Evolutionary conservation across 768 basidiomycete genomes (phyloP).

Genomic region (Mycena rosella): DNA sequence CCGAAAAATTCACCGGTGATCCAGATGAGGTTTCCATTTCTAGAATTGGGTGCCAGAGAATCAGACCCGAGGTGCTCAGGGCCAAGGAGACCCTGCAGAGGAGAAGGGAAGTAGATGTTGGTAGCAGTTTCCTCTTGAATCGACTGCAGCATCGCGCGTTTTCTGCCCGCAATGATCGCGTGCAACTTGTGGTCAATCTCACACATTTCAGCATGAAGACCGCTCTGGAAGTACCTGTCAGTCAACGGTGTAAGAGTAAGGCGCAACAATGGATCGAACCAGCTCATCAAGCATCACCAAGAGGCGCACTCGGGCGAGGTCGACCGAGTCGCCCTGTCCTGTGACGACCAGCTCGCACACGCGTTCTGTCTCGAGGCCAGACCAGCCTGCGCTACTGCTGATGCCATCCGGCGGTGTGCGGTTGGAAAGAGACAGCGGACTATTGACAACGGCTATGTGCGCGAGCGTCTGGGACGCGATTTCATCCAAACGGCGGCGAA

Average conservation of each 20-base stretch:
- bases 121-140: constrained; percentile 98
- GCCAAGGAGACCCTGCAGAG: constrained; percentile 87
- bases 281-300: constrained; percentile 96
- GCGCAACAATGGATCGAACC: constrained; percentile 61
- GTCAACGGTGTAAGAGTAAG: background rate
- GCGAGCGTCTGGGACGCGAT: constrained; percentile 94
- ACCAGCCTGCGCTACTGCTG: constrained; percentile 83
- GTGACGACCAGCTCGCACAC: constrained; percentile 94
- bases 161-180: constrained; percentile 90
- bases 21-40: constrained; percentile 87
- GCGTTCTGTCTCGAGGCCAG: constrained; percentile 93
- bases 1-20: constrained; percentile 99
- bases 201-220: constrained; percentile 89
- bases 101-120: constrained; percentile 95
- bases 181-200: constrained; percentile 97
- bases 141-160: constrained; percentile 86
- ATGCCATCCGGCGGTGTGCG: constrained; percentile 84
- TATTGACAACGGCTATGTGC: constrained; percentile 94
- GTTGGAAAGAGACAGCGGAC: constrained; percentile 78
- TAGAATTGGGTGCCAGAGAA: constrained; percentile 52
- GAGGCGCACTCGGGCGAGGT: constrained; percentile 90
- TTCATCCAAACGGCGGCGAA: constrained; percentile 90
- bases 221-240: constrained; percentile 67
- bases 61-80: constrained; percentile 65
- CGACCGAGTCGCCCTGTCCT: constrained; percentile 89